Base-by-base conservation (phyloP, 2,329 filamentous ascomycete genomes). In the Epichloe typhina region DNA sequence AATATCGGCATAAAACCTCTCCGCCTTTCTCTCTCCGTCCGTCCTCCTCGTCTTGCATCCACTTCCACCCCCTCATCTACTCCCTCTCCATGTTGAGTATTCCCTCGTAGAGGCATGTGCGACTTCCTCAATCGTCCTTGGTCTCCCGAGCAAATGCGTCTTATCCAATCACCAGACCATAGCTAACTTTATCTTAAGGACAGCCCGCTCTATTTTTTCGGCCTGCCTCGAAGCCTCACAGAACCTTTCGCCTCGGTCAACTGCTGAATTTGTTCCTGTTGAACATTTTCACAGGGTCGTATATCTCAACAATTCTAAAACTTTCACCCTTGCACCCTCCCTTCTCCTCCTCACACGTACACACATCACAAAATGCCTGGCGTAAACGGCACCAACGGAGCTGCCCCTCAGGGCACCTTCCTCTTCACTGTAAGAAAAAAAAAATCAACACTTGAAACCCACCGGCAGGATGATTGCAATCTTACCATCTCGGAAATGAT, bases 391-490 rank as follows among this genome's bases (percentile, higher is more conserved):
- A 65, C 67, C 64, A 65, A 66, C 57, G 70, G 71, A 62, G 55
- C 61, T 59, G 65, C 70, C 64, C 59, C 60, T 48, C 55, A 76
- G 66, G 84, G 83, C 57, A 86, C 81, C 62, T 91, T 91, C 76
- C 80, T 91, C 59, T 91, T 91, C 80, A 93, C 87, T 64, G 80
- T 82, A 75, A 70, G 70, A 56, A 35, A 15, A 31, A 23, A 38
- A 46, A 31, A 46, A 46, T 12, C 3, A 3, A 15, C 6, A 7
- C 17, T 6, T 6, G 5, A 26, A 19, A 3, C 3, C 6, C 17
- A 2, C 2, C 33, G 17, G 17, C 9, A 17, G 23, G 12, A 15
- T 5, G 3, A 45, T 19, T 4, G 35, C 6, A 45, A 21, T 5
- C 2, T 19, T 7, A 19, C 11, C 12, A 17, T 26, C 17, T 42